Evolutionary conservation across 441 rosid genomes (phyloP), one percentile per base, ranked within the genome.

Genomic region (Gossypium gossypioides): DNA sequence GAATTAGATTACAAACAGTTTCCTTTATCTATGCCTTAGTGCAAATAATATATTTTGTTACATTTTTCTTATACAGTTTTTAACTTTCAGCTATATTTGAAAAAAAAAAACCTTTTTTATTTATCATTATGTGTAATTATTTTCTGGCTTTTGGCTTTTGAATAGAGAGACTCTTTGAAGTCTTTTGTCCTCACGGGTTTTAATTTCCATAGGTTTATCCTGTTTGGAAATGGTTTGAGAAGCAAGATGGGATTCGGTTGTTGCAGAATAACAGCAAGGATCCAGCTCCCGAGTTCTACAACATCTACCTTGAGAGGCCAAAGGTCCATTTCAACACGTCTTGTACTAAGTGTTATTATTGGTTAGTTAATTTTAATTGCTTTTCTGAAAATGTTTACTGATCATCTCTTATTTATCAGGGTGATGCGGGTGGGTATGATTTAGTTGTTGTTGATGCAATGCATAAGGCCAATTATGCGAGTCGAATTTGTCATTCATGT

Each of bases 171-270:
- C 72, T 37, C 37, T 48, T 78, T 42, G 50, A 46, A 60, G 55
- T n/a, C 8, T 46, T 48, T 72, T 68, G 32, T 73, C 40, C 58
- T 74, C 72, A 76, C 69, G 75, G 2, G 34, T 80, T 56, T 61
- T 51, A 61, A 72, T 65, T 84, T 72, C 78, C 60, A 62, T 77
- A 96, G 99, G 98, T 96, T 73, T 96, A 96, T 82, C 99, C 99
- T 75, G 97, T 93, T 46, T 96, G 99, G 99, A 96, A 89, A 84
- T 96, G 99, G 99, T 93, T 85, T 72, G 99, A 96, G 87, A 96
- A 96, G 89, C 99, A 96, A 85, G 99, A 96, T 86, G 99, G 98
- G 58, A 96, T 96, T 73, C 92, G 98, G 67, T 88, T 92, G 71
- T 83, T 96, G 76, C 99, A 96, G 84, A 91, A 93, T 81, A 89